Evolutionary conservation across 352 stramenopile genomes (phyloP), one percentile per base, ranked within the genome.

Genomic region (Globisporangium cylindrosporum): DNA sequence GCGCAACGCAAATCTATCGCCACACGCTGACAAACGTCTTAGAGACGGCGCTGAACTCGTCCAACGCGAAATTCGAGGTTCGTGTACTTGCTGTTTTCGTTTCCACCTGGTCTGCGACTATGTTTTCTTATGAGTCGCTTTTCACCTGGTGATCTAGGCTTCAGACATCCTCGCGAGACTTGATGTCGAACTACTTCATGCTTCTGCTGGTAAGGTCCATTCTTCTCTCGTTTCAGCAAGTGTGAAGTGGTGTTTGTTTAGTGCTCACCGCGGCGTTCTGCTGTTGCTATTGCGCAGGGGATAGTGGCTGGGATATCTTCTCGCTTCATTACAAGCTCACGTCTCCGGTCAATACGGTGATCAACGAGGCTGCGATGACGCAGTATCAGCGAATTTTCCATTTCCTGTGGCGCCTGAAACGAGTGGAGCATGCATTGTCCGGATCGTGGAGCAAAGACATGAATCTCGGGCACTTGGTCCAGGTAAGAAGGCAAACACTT

Each of bases 361-460:
- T 97, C 75, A 90, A 90, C 63, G 89, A 94, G 22, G 69, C 76
- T 6, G 81, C 89, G 9, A 97, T 97, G 82, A 73, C 84, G 18
- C 78, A 95, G 62, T 97, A 97, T 65, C 82, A 95, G 51, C 86
- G 87, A 62, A 96, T 97, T 18, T 97, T 97, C 70, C 82, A 88
- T 48, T 97, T 97, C 70, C 72, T 97, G 34, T 97, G 92, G 88
- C 78, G 86, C 29, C 74, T 97, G 64, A 97, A 97, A 73, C 88
- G 91, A 32, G 90, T 97, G 6, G 91, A 97, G 68, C 82, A 96
- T 51, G 97, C 94, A 59, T 74, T 99, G 12, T 97, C 97, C 66
- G 88, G 84, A 5, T 98, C 95, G n/a, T 99, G 98, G 98, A 92
- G 92, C 72, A 96, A 97, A 66, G 96, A 98, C 69, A 99, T 98